phyloP scores from a whole-genome alignment of 257 asterid species.

The Jaltomata sinuosa region DNA sequence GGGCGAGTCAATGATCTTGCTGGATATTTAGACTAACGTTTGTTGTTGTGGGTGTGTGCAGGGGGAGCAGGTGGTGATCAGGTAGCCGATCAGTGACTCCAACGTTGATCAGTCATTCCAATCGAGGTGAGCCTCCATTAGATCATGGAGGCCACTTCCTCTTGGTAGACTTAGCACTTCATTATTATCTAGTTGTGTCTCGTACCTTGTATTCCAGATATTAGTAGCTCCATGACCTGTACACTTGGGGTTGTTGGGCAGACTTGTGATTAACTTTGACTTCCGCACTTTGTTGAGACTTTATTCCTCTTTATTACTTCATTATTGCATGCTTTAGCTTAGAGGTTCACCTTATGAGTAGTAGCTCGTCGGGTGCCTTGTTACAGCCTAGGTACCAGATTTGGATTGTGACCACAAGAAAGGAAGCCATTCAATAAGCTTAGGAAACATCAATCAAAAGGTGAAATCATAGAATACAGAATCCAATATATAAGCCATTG shows the following conservation, averaged over 20 bases:
- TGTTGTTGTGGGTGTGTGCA: not conserved
- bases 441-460: constrained; percentile 79
- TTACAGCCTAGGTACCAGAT: not conserved
- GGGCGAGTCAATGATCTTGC: not conserved
- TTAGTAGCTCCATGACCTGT: not conserved
- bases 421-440: constrained; percentile 60
- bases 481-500: constrained; percentile 99
- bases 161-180: no score
- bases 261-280: not conserved
- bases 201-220: not conserved
- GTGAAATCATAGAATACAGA: constrained; percentile 82
- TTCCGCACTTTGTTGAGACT: no score
- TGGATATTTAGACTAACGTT: not conserved
- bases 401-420: not conserved
- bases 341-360: not conserved
- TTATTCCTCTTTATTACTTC: no score
- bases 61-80: not conserved
- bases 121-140: not conserved
- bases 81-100: not conserved
- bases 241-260: not conserved
- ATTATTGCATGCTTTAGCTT: not conserved
- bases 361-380: not conserved
- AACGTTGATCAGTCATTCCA: not conserved
- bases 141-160: no score
- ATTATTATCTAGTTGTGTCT: no score